A percentile compares a stretch with the other conserved stretches of the same genome.
Conservation (phyloP, 2,329 filamentous ascomycete genomes). For the Stagonosporopsis vannaccii region DNA sequence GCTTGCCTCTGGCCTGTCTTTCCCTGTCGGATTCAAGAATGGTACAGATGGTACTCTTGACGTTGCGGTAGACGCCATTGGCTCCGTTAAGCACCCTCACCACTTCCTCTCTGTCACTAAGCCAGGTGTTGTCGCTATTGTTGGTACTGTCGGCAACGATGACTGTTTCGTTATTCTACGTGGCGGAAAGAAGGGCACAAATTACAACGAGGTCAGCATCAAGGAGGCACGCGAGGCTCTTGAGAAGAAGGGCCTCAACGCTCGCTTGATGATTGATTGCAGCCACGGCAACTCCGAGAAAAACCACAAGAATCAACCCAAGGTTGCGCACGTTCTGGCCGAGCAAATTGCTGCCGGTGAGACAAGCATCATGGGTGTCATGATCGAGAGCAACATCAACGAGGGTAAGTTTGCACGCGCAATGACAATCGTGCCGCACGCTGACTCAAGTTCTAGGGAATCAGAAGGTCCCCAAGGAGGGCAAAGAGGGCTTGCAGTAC, state of each 20-base stretch:
- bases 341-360: slow-evolving; percentile 88
- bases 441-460: slow-evolving; percentile 61
- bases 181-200: slow-evolving; percentile 90
- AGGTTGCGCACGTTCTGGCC: slow-evolving; percentile 82
- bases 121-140: slow-evolving; percentile 92
- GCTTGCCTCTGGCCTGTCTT: slow-evolving; percentile 89
- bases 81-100: slow-evolving; percentile 88
- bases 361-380: slow-evolving; percentile 89
- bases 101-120: slow-evolving; percentile 98
- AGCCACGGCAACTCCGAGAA: slow-evolving; percentile 96
- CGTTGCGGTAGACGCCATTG: slow-evolving; percentile 94
- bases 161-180: slow-evolving; percentile 97
- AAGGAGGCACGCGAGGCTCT: slow-evolving; percentile 82
- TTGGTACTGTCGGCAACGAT: slow-evolving; percentile 91
- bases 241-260: slow-evolving; percentile 73
- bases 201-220: slow-evolving; percentile 88
- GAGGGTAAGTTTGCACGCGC: slow-evolving; percentile 69
- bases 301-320: slow-evolving; percentile 96
- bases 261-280: slow-evolving; percentile 96
- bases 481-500: slow-evolving; percentile 84
- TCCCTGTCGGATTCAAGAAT: slow-evolving; percentile 99
- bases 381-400: slow-evolving; percentile 98
- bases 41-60: slow-evolving; percentile 90
- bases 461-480: slow-evolving; percentile 91
- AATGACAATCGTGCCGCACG: not conserved